Conservation (phyloP, 176 grass and related monocot species). For the Neostapfia colusana region DNA sequence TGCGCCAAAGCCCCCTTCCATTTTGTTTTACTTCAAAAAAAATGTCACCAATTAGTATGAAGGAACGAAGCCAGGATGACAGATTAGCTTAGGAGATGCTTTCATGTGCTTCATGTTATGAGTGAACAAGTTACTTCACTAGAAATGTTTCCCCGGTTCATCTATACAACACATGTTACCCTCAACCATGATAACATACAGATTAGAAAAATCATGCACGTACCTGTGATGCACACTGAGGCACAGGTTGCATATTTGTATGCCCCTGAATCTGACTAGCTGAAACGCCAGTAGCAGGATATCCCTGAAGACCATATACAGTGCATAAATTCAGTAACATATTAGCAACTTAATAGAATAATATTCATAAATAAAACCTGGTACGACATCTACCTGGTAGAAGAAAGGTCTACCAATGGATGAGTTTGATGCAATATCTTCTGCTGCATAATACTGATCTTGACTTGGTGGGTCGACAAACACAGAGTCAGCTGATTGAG, state of each 20-base stretch:
- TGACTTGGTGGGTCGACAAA: slow-evolving; percentile 55
- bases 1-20: too few species aligned
- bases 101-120: slow-evolving; percentile 17
- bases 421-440: slow-evolving; percentile 51
- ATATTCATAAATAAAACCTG: slow-evolving; percentile 40
- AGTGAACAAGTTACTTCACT: not conserved
- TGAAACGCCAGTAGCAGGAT: slow-evolving; percentile 54
- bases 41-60: not conserved
- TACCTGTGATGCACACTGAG: slow-evolving; percentile 72
- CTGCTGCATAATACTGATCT: slow-evolving; percentile 60
- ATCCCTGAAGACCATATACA: slow-evolving; percentile 54
- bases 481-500: slow-evolving; percentile 41
- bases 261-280: slow-evolving; percentile 65
- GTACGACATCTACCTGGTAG: slow-evolving; percentile 54
- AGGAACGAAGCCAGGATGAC: not conserved
- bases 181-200: slow-evolving; percentile 12
- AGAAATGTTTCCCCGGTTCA: slow-evolving; percentile 22
- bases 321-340: slow-evolving; percentile 35
- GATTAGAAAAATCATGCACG: slow-evolving; percentile 16
- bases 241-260: slow-evolving; percentile 53
- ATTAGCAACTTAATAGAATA: slow-evolving; percentile 25
- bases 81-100: slow-evolving; percentile 2
- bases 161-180: not conserved
- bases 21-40: not conserved
- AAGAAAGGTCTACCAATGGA: slow-evolving; percentile 66